Evolutionary conservation across 23 red algal species (phyloP), one percentile per base, ranked within the genome.

Genomic region (Gracilariopsis chorda): DNA sequence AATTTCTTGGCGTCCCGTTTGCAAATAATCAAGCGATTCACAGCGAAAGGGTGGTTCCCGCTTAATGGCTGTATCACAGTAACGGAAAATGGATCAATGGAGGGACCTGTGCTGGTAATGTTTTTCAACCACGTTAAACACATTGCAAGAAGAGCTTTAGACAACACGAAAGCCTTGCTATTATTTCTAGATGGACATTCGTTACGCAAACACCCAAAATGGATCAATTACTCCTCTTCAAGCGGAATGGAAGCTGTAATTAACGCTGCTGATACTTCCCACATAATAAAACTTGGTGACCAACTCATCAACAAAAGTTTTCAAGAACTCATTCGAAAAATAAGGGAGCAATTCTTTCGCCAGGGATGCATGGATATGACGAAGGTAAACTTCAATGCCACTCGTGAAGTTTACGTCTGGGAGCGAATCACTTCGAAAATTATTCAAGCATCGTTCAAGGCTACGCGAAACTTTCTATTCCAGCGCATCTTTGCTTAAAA

Each of bases 231-330:
- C 10, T 58, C 47, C 8, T 21, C 35, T 7, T 28, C 14, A 6
- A 51, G 44, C 45, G 4, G 39, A 2, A 56, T 65, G 12, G 68
- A 78, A 37, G 70, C 52, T 29, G 33, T 89, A 2, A 57, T 72
- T 13, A 67, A 58, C 9, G 48, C 51, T 7, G 20, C 49, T 4
- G 45, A 76, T 32, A 89, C 4, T 2, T 78, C 85, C 0, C 69
- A 89, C 25, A 55, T 89, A 0, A 42, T 89, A 23, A 67, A 77
- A 51, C 44, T 69, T 13, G 76, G 69, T 75, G 68, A 89, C n/a
- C 68, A 89, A 10, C 25, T 21, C 2, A 65, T 78, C 0, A 89
- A 86, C 43, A 28, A 86, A 70, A 36, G 48, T 48, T 86, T 86
- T 52, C 27, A 86, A 46, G 13, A 49, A 27, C 24, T 0, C 28